Evolutionary conservation across 352 stramenopile species (phyloP), one percentile per base, ranked within the genome.

Genomic region (Phytophthora boehmeriae): DNA sequence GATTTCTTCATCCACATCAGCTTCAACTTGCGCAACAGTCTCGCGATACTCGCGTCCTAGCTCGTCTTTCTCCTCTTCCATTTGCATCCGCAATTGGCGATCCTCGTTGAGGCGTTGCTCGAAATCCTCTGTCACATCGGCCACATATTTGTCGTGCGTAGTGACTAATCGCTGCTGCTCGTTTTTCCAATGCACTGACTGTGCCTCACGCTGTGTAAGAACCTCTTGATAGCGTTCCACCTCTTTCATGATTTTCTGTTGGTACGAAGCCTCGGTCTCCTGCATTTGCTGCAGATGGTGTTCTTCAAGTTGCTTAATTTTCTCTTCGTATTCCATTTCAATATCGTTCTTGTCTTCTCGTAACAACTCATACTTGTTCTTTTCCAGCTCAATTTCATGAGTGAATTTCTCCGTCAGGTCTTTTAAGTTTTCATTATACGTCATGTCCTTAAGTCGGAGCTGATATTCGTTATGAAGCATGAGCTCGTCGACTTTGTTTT

Each of bases 381-480:
- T 96, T 64, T 97, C 91, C 42, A 93, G 73, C 56, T 97, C 92
- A 35, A 98, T 89, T 72, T 98, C 90, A 60, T 97, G 90, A 2
- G 86, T 95, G 63, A 97, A 98, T 63, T 96, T 95, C 48, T 98
- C 90, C 4, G 83, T 97, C 34, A 96, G 64, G 56, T 98, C 95
- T 64, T 98, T 98, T 25, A 98, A 78, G 50, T 97, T 96, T 57
- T 98, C 94, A 47, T 88, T 90, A 75, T 97, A 97, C 53, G 93
- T 97, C 92, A 98, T 98, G 60, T 98, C 93, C 55, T 98, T 97
- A 14, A 98, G 75, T 10, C 94, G 83, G 20, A 98, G 66, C 54
- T 98, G 91, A 67, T 98, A 98, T 51, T 98, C 95, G 63, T 98
- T 98, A 60, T 98, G 89, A 14, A 97, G 77, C 67, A 89, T 95